These are phyloP conservation scores for Typha latifolia DNA, from an alignment of 176 grass and related monocot genomes.

Conservation along the genomic window DNA sequence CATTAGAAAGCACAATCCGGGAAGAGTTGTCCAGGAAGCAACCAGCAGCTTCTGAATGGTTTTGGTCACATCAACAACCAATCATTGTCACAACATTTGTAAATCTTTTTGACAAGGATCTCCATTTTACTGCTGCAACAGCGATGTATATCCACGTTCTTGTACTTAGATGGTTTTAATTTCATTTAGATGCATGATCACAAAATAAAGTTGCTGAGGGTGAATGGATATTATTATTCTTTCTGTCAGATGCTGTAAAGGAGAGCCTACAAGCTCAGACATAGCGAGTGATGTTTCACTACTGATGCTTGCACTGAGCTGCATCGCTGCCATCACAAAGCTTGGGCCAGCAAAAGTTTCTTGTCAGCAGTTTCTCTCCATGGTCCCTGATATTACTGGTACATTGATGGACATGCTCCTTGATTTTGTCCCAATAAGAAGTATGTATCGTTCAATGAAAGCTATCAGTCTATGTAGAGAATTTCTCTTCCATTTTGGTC, in stretches of 20 bases:
- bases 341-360: constrained; percentile 93
- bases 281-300: constrained; percentile 72
- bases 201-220: background rate
- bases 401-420: constrained; percentile 96
- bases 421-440: constrained; percentile 70
- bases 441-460: constrained; percentile 72
- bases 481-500: constrained; percentile 86
- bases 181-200: background rate
- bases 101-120: constrained; percentile 74
- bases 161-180: background rate
- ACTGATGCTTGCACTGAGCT: constrained; percentile 79
- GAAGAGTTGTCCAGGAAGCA: constrained; percentile 62
- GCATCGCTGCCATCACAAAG: constrained; percentile 86
- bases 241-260: constrained; percentile 51
- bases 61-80: constrained; percentile 69
- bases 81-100: constrained; percentile 77
- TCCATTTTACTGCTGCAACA: constrained; percentile 59
- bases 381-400: constrained; percentile 72
- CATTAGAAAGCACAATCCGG: constrained; percentile 62
- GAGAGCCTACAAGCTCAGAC: constrained; percentile 27
- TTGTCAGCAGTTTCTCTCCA: constrained; percentile 81
- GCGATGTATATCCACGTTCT: constrained; percentile 42
- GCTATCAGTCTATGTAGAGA: constrained; percentile 81
- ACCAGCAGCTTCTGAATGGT: constrained; percentile 69
- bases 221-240: constrained; percentile 9